These are phyloP conservation scores for Monosporascus sp. DNA, from an alignment of 2,329 filamentous ascomycete species.

Conservation along the genomic window DNA sequence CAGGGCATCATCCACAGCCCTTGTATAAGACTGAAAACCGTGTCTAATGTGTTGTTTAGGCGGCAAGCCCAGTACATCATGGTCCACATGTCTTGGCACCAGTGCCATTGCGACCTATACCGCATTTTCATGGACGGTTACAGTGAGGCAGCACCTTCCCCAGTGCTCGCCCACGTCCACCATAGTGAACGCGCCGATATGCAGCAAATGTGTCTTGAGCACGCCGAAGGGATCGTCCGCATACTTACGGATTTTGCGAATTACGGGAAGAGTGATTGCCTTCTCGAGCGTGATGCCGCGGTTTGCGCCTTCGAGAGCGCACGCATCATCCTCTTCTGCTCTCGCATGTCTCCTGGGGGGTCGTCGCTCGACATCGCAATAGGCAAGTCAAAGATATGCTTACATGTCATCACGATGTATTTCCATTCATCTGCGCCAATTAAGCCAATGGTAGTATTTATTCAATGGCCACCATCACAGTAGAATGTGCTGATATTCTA, in stretches of 20 bases:
- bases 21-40: neutral
- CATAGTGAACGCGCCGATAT: conserved; percentile 23
- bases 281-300: conserved; percentile 36
- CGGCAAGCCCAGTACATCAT: conserved; percentile 26
- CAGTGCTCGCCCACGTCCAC: conserved; percentile 23
- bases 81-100: conserved; percentile 33
- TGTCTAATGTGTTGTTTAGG: neutral
- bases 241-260: conserved; percentile 26
- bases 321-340: conserved; percentile 31
- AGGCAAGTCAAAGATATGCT: conserved; percentile 21
- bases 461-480: neutral
- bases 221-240: conserved; percentile 34
- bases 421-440: conserved; percentile 25
- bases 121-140: conserved; percentile 37
- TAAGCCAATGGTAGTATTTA: conserved; percentile 18
- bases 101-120: conserved; percentile 39
- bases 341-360: conserved; percentile 11
- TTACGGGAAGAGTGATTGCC: conserved; percentile 18
- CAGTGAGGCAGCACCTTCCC: conserved; percentile 32
- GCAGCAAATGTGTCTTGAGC: conserved; percentile 30
- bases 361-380: conserved; percentile 19
- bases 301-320: conserved; percentile 39
- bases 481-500: neutral
- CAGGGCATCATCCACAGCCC: too few species aligned
- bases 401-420: conserved; percentile 22